phyloP scores from a whole-genome alignment of 2,329 filamentous ascomycete genomes.

The Ophiostoma tasmaniense region DNA sequence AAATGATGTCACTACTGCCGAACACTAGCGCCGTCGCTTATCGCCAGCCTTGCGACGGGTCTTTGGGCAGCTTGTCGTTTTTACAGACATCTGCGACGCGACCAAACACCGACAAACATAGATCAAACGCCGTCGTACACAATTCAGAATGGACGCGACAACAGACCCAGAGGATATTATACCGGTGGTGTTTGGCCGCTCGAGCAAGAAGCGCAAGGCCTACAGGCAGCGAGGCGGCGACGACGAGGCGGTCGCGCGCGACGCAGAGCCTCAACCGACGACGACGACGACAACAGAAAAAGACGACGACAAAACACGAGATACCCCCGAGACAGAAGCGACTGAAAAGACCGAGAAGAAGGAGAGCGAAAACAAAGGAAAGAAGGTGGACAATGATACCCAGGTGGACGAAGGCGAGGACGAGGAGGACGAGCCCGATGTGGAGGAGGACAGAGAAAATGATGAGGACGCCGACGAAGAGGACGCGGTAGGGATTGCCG shows the following conservation, averaged over 20 bases:
- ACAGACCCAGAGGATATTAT: constrained; percentile 23
- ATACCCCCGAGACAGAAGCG: not conserved
- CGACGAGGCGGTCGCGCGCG: not conserved
- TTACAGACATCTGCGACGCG: not conserved
- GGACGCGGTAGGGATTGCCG: constrained; percentile 29
- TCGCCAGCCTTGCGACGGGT: constrained; percentile 3
- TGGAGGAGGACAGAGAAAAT: constrained; percentile 13
- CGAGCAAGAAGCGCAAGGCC: constrained; percentile 51
- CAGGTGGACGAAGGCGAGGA: not conserved
- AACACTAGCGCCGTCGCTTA: not conserved
- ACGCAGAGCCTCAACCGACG: not conserved
- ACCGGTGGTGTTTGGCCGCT: constrained; percentile 42
- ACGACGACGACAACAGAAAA: not conserved
- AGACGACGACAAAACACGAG: not conserved
- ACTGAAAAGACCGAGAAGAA: not conserved
- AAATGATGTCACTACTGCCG: not conserved
- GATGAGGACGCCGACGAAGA: constrained; percentile 15
- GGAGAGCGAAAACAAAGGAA: not conserved
- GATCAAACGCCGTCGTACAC: not conserved
- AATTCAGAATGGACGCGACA: constrained; percentile 10
- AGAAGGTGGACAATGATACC: not conserved
- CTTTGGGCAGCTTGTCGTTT: not conserved
- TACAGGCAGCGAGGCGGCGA: constrained; percentile 41
- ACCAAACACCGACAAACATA: not conserved
- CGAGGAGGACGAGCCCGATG: constrained; percentile 9